phyloP scores from a whole-genome alignment of 805 yeast genomes.

The Schwanniomyces vanrijiae region DNA sequence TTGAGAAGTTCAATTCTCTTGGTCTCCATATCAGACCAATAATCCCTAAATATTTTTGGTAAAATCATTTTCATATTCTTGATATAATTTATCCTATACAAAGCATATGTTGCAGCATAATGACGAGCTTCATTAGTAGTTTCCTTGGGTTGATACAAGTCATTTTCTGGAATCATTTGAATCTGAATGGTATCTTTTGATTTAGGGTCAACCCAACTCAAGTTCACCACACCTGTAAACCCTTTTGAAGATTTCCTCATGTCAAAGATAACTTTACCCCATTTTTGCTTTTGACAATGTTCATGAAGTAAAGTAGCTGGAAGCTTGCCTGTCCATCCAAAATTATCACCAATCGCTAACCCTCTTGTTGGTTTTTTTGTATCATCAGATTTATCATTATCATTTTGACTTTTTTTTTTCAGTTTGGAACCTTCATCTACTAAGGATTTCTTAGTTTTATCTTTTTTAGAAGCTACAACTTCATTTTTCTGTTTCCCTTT shows the following conservation, averaged over 20 bases:
- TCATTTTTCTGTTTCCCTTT: slow-evolving; percentile 1
- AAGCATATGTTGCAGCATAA: slow-evolving; percentile 83
- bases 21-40: slow-evolving; percentile 74
- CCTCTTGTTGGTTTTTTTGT: slow-evolving; percentile 39
- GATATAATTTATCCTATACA: slow-evolving; percentile 75
- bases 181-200: slow-evolving; percentile 65
- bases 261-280: slow-evolving; percentile 85
- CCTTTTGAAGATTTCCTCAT: slow-evolving; percentile 54
- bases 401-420: slow-evolving; percentile 4
- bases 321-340: slow-evolving; percentile 93
- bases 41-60: slow-evolving; percentile 75
- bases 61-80: slow-evolving; percentile 85
- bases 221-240: slow-evolving; percentile 59
- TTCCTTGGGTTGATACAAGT: slow-evolving; percentile 60
- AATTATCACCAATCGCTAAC: slow-evolving; percentile 49
- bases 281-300: slow-evolving; percentile 80
- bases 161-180: slow-evolving; percentile 51
- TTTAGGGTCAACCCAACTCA: slow-evolving; percentile 79
- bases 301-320: slow-evolving; percentile 87
- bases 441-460: slow-evolving; percentile 4
- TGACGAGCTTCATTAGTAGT: slow-evolving; percentile 90
- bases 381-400: slow-evolving; percentile 9
- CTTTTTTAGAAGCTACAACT: slow-evolving; percentile 2
- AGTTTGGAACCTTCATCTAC: slow-evolving; percentile 1
- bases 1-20: slow-evolving; percentile 52